Evolutionary conservation across 2,329 filamentous ascomycete genomes (phyloP), one percentile per base, ranked within the genome.

Genomic region (Fusarium guadeloupense): DNA sequence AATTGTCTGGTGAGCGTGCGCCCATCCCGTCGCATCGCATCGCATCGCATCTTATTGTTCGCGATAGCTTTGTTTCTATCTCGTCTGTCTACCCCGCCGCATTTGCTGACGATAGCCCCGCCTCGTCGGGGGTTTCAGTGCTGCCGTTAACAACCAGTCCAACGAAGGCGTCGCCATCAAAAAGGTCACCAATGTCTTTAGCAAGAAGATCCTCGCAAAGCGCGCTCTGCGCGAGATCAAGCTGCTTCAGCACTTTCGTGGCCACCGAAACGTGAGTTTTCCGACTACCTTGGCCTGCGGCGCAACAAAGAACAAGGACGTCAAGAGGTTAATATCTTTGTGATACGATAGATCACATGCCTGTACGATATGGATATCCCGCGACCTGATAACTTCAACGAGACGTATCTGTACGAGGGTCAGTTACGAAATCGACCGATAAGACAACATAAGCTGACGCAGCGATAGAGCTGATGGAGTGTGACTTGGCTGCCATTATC

Each of bases 101-200:
- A 57, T 49, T 50, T 69, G 65, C 66, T 68, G 61, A 67, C 68
- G 46, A 61, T 50, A 66, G 69, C 63, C 68, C 69, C 70, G 68
- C 65, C 67, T 68, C 42, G 54, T 46, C 56, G 58, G 51, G 56
- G 42, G 43, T 41, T 49, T 30, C 75, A 97, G 93, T 78, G 94
- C 95, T 58, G 95, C 95, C 51, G 91, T 92, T 67, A 97, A 98
- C 83, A 89, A 88, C 75, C 88, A 93, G 77, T 96, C 91, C 26
- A 89, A 88, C 72, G 95, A 99, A 76, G 93, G 94, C 34, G 93
- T 99, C 62, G 95, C 95, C 71, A 95, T 99, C 83, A 99, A 99
- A 81, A 99, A 99, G 81, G 92, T 99, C 76, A 99, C 95, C 82
- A 99, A 99, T 90, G 94, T 99, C 71, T 99, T 99, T 80, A 97